Evolutionary conservation across 106 monocot species (phyloP).

Genomic region (Acorus gramineus): DNA sequence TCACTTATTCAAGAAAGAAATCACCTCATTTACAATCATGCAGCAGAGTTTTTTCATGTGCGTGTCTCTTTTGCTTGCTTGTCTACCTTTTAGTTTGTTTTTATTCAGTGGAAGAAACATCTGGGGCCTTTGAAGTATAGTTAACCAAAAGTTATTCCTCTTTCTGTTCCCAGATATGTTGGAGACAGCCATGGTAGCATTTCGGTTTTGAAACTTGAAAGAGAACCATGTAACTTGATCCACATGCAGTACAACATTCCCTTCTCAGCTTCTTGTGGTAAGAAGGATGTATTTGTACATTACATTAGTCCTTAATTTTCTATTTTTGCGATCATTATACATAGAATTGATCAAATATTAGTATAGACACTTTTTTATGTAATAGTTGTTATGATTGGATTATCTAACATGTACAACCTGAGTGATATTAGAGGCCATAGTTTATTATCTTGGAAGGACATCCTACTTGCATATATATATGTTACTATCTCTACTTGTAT

Average conservation of each 20-base stretch:
- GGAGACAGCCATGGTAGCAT: slow-evolving; percentile 52
- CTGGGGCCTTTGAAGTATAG: too few species aligned
- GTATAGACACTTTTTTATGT: too few species aligned
- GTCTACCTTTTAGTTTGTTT: neutral
- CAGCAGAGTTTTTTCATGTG: slow-evolving; percentile 50
- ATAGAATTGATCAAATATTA: neutral
- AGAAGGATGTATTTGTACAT: neutral
- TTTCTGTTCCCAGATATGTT: slow-evolving; percentile 29
- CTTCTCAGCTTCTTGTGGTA: slow-evolving; percentile 51
- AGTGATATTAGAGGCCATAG: too few species aligned
- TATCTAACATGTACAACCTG: too few species aligned
- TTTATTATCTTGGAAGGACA: too few species aligned
- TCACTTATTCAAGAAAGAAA: slow-evolving; percentile 37
- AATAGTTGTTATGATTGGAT: too few species aligned
- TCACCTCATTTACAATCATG: slow-evolving; percentile 51
- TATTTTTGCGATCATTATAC: neutral
- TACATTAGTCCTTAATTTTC: neutral
- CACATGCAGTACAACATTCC: slow-evolving; percentile 54
- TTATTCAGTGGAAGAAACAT: too few species aligned
- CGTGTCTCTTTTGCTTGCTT: slow-evolving; percentile 1
- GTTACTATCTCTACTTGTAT: too few species aligned
- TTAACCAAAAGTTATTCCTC: too few species aligned
- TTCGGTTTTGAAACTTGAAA: slow-evolving; percentile 44
- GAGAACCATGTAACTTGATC: slow-evolving; percentile 17
- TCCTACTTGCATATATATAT: too few species aligned